phyloP scores from a whole-genome alignment of 2,329 filamentous ascomycete genomes.

The Diaporthe sp. region DNA sequence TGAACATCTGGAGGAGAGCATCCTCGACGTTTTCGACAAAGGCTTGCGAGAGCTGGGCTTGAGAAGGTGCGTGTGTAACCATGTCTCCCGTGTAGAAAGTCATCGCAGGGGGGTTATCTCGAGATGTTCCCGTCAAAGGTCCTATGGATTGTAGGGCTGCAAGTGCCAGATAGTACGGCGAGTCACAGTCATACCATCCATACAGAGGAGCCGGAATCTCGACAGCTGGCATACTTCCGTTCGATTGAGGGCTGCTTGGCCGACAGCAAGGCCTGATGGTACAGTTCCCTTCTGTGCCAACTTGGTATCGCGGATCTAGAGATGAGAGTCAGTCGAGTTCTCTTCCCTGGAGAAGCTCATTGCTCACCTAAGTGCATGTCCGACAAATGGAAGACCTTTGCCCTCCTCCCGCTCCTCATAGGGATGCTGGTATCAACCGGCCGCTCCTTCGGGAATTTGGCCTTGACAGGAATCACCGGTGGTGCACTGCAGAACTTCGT shows the following conservation, averaged over 20 bases:
- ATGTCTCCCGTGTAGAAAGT: constrained; percentile 71
- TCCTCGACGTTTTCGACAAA: constrained; percentile 69
- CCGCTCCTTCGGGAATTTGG: constrained; percentile 68
- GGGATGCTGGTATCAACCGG: constrained; percentile 60
- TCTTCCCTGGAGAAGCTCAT: neutral
- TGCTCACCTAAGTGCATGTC: constrained; percentile 63
- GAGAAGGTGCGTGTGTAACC: constrained; percentile 64
- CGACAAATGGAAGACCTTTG: constrained; percentile 69
- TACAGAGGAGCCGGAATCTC: constrained; percentile 66
- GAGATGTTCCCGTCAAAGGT: constrained; percentile 68
- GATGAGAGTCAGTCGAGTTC: neutral
- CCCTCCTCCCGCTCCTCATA: constrained; percentile 63
- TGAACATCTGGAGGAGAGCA: constrained; percentile 68
- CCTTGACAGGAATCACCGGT: constrained; percentile 59
- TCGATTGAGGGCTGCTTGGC: constrained; percentile 53
- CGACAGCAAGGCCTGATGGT: constrained; percentile 66
- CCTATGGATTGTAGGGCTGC: constrained; percentile 69
- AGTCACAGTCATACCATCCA: constrained; percentile 69
- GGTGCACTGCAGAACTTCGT: constrained; percentile 63
- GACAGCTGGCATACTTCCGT: constrained; percentile 53
- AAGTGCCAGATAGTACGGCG: constrained; percentile 69
- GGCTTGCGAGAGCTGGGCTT: constrained; percentile 63
- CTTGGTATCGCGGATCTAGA: constrained; percentile 65
- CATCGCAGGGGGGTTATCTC: constrained; percentile 62
- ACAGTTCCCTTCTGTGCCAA: constrained; percentile 68